These are phyloP conservation scores for Quercus glauca DNA, from an alignment of 306 rosid species.

Conservation along the genomic window DNA sequence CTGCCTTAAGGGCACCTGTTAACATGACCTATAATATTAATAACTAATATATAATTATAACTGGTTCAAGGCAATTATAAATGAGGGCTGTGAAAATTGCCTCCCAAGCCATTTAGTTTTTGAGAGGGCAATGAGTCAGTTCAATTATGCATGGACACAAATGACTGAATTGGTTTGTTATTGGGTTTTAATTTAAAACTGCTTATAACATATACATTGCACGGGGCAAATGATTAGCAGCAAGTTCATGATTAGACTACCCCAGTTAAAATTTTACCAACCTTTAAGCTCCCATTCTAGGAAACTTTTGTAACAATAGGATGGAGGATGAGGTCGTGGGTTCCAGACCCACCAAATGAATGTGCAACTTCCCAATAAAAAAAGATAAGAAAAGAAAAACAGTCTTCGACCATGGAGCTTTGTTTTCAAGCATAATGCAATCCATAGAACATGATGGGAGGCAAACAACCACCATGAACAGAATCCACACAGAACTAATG, in stretches of 20 bases:
- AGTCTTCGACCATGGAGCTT: too few species aligned
- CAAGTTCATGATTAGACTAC: background rate
- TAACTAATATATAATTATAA: too few species aligned
- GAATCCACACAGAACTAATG: too few species aligned
- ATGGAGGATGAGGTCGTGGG: background rate
- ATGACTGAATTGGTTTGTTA: background rate
- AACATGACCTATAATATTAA: too few species aligned
- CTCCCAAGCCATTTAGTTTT: background rate
- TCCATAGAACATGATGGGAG: background rate
- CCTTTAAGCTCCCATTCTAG: background rate
- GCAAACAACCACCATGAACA: too few species aligned
- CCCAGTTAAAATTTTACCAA: background rate
- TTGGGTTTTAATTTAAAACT: background rate
- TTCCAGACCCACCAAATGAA: background rate
- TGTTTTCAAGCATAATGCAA: too few species aligned
- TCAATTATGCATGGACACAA: background rate
- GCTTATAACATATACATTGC: background rate
- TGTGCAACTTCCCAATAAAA: background rate
- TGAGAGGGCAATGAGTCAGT: background rate
- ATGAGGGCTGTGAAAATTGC: background rate
- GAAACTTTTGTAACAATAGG: background rate
- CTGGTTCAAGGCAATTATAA: background rate
- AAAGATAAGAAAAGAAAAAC: background rate
- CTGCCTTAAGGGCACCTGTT: accelerated
- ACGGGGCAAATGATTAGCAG: background rate